Percentiles rank a stretch among this genome's conserved stretches.
phyloP scores from a whole-genome alignment of 768 basidiomycete genomes.

The Nidularia pulvinata region DNA sequence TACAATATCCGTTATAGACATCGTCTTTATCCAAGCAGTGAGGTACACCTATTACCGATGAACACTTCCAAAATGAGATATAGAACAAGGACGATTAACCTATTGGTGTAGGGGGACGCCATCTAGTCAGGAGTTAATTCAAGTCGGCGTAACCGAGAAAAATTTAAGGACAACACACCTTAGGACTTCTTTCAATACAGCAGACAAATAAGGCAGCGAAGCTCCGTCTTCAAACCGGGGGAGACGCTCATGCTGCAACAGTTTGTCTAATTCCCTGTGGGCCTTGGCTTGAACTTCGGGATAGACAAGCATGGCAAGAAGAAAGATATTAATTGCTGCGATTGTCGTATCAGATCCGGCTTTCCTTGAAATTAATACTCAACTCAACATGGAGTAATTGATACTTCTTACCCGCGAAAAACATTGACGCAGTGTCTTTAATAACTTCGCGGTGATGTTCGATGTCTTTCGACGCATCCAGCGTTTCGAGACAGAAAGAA shows the following conservation, averaged over 20 bases:
- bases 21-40: constrained; percentile 36
- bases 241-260: constrained; percentile 28
- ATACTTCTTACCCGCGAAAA: constrained; percentile 21
- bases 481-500: constrained; percentile 14
- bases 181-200: constrained; percentile 32
- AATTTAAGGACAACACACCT: constrained; percentile 7
- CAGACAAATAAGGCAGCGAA: constrained; percentile 33
- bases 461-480: constrained; percentile 12
- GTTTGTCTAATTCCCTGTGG: constrained; percentile 33
- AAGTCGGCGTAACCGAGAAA: not conserved
- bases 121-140: constrained; percentile 9
- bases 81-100: constrained; percentile 9
- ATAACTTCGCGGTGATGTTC: constrained; percentile 15
- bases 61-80: too few species aligned
- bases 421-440: constrained; percentile 35
- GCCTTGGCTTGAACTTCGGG: constrained; percentile 34
- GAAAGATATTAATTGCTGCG: constrained; percentile 22
- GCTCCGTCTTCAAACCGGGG: constrained; percentile 33
- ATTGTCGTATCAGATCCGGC: constrained; percentile 24
- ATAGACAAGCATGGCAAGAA: constrained; percentile 36
- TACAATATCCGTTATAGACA: constrained; percentile 39
- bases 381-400: too few species aligned
- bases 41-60: constrained; percentile 19
- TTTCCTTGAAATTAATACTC: not conserved
- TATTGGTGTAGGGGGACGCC: constrained; percentile 26